Evolutionary conservation across 768 basidiomycete genomes (phyloP).

Genomic region (Leucocoprinus sp.): DNA sequence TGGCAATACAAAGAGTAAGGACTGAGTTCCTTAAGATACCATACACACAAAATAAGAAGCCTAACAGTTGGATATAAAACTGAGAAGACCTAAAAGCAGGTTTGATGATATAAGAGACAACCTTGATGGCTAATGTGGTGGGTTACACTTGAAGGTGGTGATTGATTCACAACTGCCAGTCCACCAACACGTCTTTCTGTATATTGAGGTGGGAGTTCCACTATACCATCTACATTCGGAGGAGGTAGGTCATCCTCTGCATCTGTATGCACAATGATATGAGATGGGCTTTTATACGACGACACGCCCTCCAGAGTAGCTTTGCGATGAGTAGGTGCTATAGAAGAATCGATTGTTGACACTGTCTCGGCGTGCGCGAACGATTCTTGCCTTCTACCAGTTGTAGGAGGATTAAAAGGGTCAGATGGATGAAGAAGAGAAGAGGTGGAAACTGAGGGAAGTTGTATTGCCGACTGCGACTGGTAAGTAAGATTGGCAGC

Average conservation of each 20-base stretch:
- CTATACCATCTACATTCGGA: slow-evolving; percentile 39
- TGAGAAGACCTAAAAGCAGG: too few species aligned
- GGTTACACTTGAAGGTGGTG: background rate
- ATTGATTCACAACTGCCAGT: slow-evolving; percentile 12
- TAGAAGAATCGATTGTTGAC: slow-evolving; percentile 17
- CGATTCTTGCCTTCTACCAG: slow-evolving; percentile 3
- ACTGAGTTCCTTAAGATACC: too few species aligned
- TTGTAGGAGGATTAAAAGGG: slow-evolving; percentile 11
- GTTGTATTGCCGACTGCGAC: slow-evolving; percentile 12
- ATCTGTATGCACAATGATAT: slow-evolving; percentile 64
- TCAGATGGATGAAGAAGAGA: slow-evolving; percentile 16
- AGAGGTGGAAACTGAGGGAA: slow-evolving; percentile 15
- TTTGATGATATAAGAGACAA: background rate
- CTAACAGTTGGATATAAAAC: too few species aligned
- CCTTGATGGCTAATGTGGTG: background rate
- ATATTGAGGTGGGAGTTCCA: slow-evolving; percentile 76
- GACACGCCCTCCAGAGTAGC: slow-evolving; percentile 44
- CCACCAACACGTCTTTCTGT: slow-evolving; percentile 35
- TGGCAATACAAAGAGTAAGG: too few species aligned
- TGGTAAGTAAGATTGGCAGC: slow-evolving; percentile 11
- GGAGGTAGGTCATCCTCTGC: slow-evolving; percentile 45
- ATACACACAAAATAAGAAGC: too few species aligned
- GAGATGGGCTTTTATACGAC: slow-evolving; percentile 31
- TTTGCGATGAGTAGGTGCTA: slow-evolving; percentile 41
- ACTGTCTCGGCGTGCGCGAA: slow-evolving; percentile 15